Evolutionary conservation across 352 stramenopile genomes (phyloP).

Genomic region (Phytophthora pluvialis): DNA sequence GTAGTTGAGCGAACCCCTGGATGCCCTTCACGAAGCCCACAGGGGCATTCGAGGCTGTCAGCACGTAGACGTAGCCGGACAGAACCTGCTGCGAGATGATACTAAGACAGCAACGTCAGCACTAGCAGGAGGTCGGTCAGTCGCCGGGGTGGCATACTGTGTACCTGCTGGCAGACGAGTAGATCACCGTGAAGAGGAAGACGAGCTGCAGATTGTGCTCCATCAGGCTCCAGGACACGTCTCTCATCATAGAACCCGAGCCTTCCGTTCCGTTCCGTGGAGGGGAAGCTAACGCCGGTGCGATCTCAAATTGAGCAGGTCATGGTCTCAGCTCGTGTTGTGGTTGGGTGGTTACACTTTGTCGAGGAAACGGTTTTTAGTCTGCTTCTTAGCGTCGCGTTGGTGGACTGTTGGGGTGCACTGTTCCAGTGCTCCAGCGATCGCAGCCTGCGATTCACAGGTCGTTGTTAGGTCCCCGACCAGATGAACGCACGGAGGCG

Average conservation of each 20-base stretch:
- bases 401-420: no score
- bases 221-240: slow-evolving; percentile 20
- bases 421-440: no score
- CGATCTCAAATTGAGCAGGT: neutral
- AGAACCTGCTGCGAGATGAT: slow-evolving; percentile 8
- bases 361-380: neutral
- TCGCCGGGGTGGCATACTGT: neutral
- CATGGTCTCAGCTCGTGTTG: neutral
- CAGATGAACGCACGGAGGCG: slow-evolving; percentile 7
- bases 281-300: neutral
- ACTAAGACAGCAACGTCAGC: slow-evolving; percentile 3
- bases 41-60: slow-evolving; percentile 57
- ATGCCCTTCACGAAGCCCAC: slow-evolving; percentile 54
- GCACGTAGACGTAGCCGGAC: slow-evolving; percentile 59
- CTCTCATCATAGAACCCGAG: neutral
- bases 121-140: neutral
- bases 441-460: no score
- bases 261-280: neutral
- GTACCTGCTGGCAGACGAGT: slow-evolving; percentile 67
- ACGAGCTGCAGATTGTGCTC: slow-evolving; percentile 79
- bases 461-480: slow-evolving; percentile 2
- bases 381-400: neutral
- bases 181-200: slow-evolving; percentile 75
- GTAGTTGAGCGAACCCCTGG: slow-evolving; percentile 59
- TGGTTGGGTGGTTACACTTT: neutral